These are phyloP conservation scores for Mrakia frigida DNA, from an alignment of 768 basidiomycete genomes.

Conservation along the genomic window DNA sequence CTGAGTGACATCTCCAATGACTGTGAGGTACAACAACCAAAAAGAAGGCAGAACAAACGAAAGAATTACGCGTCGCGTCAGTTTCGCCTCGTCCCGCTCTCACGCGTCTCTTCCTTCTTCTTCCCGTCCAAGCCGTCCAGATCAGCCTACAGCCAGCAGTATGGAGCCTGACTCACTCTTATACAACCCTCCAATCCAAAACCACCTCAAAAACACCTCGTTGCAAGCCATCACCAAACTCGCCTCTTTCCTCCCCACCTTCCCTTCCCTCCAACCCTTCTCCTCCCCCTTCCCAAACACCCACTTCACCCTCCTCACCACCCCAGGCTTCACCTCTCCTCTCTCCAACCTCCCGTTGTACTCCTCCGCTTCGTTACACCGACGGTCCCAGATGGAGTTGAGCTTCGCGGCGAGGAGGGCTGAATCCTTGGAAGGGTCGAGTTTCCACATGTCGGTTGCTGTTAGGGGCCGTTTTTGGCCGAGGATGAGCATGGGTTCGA, in stretches of 20 bases:
- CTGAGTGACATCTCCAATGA: conserved; percentile 39
- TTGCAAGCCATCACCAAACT: conserved; percentile 42
- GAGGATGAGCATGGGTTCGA: conserved; percentile 32
- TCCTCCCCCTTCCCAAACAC: conserved; percentile 45
- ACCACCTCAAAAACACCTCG: conserved; percentile 34
- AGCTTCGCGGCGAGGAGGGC: conserved; percentile 13
- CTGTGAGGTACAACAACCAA: conserved; percentile 34
- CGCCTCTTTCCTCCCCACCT: conserved; percentile 39
- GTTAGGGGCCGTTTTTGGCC: conserved; percentile 70
- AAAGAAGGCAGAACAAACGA: conserved; percentile 28
- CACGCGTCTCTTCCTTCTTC: neutral
- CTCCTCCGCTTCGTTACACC: conserved; percentile 55
- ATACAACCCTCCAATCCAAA: conserved; percentile 25
- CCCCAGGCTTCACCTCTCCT: conserved; percentile 58
- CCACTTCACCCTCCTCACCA: conserved; percentile 57
- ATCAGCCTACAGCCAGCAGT: neutral
- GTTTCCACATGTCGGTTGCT: conserved; percentile 67
- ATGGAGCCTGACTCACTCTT: conserved; percentile 10
- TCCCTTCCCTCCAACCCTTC: conserved; percentile 38
- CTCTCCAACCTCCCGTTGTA: conserved; percentile 67
- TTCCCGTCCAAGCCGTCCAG: neutral
- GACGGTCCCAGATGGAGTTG: conserved; percentile 45
- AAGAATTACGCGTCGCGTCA: neutral
- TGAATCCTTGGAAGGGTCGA: conserved; percentile 41
- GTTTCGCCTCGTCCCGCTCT: neutral